Conservation (phyloP, 805 yeast genomes). For the Wickerhamiella sorbophila region DNA sequence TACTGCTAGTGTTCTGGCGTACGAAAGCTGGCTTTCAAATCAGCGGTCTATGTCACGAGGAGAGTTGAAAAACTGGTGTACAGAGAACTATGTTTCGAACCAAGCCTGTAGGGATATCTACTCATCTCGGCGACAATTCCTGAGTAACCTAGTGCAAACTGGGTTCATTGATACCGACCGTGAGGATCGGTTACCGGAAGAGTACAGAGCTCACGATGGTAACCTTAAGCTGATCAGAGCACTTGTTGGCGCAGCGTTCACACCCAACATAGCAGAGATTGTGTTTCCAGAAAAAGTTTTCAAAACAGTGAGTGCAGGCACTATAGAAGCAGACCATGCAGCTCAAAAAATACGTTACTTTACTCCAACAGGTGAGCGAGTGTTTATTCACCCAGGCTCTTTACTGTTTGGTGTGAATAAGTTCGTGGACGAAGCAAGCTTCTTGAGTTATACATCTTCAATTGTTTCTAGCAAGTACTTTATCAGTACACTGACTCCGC, state of each 20-base stretch:
- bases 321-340: conserved; percentile 78
- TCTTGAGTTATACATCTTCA: conserved; percentile 49
- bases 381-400: conserved; percentile 80
- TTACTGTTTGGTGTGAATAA: conserved; percentile 42
- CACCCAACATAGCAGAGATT: conserved; percentile 71
- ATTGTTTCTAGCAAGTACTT: conserved; percentile 51
- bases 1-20: conserved; percentile 49
- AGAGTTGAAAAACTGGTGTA: conserved; percentile 33
- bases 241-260: conserved; percentile 63
- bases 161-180: conserved; percentile 57
- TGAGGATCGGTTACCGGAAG: conserved; percentile 16
- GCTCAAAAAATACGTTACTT: conserved; percentile 57
- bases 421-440: conserved; percentile 27
- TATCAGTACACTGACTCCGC: conserved; percentile 67
- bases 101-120: conserved; percentile 54
- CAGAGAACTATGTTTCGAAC: conserved; percentile 46
- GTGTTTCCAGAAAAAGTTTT: conserved; percentile 72
- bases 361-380: conserved; percentile 55
- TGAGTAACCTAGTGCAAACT: conserved; percentile 56
- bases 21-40: conserved; percentile 34
- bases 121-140: conserved; percentile 55
- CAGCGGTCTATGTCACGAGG: conserved; percentile 17
- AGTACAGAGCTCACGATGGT: conserved; percentile 30
- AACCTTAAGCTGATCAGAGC: conserved; percentile 46
- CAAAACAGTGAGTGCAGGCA: conserved; percentile 54